Evolutionary conservation across 2,329 filamentous ascomycete species (phyloP), one percentile per base, ranked within the genome.

Genomic region (Scedosporium minutisporum): DNA sequence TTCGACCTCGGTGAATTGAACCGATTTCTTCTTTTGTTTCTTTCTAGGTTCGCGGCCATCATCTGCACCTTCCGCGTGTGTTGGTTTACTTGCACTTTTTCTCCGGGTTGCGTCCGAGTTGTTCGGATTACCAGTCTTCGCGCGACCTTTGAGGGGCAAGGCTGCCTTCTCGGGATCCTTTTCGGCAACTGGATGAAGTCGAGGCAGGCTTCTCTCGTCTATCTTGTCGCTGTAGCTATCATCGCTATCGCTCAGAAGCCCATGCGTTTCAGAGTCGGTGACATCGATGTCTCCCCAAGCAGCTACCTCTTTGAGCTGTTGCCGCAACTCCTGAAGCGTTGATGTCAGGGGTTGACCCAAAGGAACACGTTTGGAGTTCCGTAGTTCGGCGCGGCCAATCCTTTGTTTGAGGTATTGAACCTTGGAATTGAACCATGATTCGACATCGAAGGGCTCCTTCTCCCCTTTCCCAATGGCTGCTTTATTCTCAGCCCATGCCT

Each of bases 351-450:
- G 53, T 29, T 6, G 63, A 44, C 63, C 58, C 14, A 2, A 46
- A 46, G n/a, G 12, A 16, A 7, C 18, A 46, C 14, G 57, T 27
- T 9, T 59, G 5, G 23, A 27, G 41, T 62, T 57, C 23, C 58
- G 46, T 9, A 23, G 6, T 25, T 33, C 33, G 14, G 42, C 33
- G 6, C 60, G 14, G 14, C 25, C 57, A 72, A 79, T 1, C 81
- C 80, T 9, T 73, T 73, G 5, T 69, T 65, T 58, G 83, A 83
- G 1, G 83, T 75, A 63, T 83, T 84, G 14, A 63, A 65, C 9
- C 57, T 60, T 7, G 41, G 42, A 58, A 25, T 62, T 18, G 9
- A 29, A 53, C 62, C 60, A 60, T 21, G 16, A 2, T 14, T 48
- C 62, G 33, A 64, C 44, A 41, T 62, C 53, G 14, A 62, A 62